Percentiles rank a stretch among this genome's conserved stretches.
Evolutionary conservation across 2,329 filamentous ascomycete genomes (phyloP).

Genomic region (Cladophialophora exuberans): DNA sequence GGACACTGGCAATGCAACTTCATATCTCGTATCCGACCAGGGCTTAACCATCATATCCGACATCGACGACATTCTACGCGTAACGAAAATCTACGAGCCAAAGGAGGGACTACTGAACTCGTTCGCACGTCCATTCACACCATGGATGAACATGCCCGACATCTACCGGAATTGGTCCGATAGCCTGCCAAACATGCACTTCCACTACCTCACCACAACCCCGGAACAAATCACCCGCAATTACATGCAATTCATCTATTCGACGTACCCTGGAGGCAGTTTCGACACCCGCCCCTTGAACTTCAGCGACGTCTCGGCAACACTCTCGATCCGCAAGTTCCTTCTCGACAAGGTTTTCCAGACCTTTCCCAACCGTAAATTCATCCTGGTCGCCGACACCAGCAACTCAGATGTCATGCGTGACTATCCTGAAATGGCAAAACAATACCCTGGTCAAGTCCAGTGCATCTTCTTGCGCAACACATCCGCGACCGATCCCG

Average conservation of each 20-base stretch:
- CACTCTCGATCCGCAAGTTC: conserved; percentile 70
- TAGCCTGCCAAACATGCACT: conserved; percentile 70
- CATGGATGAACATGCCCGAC: conserved; percentile 79
- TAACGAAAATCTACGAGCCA: conserved; percentile 79
- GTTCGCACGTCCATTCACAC: conserved; percentile 70
- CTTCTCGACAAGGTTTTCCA: conserved; percentile 73
- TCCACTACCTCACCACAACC: conserved; percentile 81
- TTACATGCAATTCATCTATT: conserved; percentile 78
- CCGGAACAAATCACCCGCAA: conserved; percentile 76
- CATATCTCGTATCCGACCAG: conserved; percentile 71
- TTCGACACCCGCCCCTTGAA: conserved; percentile 80
- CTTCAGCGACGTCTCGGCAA: conserved; percentile 75
- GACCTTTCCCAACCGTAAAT: conserved; percentile 74
- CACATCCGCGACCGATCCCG: conserved; percentile 68
- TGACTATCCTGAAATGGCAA: conserved; percentile 61
- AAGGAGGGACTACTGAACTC: conserved; percentile 75
- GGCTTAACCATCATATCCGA: conserved; percentile 76
- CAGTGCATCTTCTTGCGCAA: conserved; percentile 79
- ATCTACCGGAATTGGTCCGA: conserved; percentile 76
- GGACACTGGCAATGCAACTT: conserved; percentile 71
- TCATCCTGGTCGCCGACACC: conserved; percentile 76
- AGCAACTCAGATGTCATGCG: conserved; percentile 76
- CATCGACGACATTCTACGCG: conserved; percentile 78
- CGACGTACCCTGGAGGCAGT: conserved; percentile 74
- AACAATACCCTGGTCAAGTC: conserved; percentile 70